Conservation (phyloP, 495 filamentous ascomycete genomes). For the Penicillium herquei region DNA sequence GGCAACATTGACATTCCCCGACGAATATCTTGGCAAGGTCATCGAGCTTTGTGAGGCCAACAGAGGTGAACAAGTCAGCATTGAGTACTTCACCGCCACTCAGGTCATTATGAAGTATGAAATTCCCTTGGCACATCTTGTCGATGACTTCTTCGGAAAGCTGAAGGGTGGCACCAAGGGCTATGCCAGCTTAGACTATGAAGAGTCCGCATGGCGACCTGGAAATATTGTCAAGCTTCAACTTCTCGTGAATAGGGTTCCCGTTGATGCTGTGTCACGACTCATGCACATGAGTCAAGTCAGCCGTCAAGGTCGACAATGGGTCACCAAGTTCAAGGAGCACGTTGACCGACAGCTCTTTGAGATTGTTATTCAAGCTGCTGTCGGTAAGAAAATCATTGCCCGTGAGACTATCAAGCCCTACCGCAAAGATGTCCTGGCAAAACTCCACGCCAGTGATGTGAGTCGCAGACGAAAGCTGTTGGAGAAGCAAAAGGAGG, state of each 20-base stretch:
- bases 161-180: slow-evolving; percentile 85
- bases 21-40: slow-evolving; percentile 89
- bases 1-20: slow-evolving; percentile 85
- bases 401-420: slow-evolving; percentile 95
- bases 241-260: slow-evolving; percentile 85
- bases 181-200: slow-evolving; percentile 87
- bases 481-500: slow-evolving; percentile 96
- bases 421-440: slow-evolving; percentile 90
- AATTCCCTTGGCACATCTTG: slow-evolving; percentile 80
- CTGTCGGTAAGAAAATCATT: slow-evolving; percentile 77
- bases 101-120: slow-evolving; percentile 96
- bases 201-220: slow-evolving; percentile 83
- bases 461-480: slow-evolving; percentile 78
- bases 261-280: slow-evolving; percentile 92
- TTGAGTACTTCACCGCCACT: slow-evolving; percentile 89
- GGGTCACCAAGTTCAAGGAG: slow-evolving; percentile 96
- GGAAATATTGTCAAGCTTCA: slow-evolving; percentile 87
- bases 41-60: slow-evolving; percentile 94
- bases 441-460: slow-evolving; percentile 92
- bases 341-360: slow-evolving; percentile 96
- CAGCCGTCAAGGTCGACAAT: slow-evolving; percentile 70
- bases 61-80: slow-evolving; percentile 77
- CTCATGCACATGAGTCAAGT: slow-evolving; percentile 81
- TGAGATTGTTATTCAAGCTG: slow-evolving; percentile 93
- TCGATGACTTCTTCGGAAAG: slow-evolving; percentile 97